These are phyloP conservation scores for Polychaeton citri DNA, from an alignment of 2,329 filamentous ascomycete species.

Conservation along the genomic window DNA sequence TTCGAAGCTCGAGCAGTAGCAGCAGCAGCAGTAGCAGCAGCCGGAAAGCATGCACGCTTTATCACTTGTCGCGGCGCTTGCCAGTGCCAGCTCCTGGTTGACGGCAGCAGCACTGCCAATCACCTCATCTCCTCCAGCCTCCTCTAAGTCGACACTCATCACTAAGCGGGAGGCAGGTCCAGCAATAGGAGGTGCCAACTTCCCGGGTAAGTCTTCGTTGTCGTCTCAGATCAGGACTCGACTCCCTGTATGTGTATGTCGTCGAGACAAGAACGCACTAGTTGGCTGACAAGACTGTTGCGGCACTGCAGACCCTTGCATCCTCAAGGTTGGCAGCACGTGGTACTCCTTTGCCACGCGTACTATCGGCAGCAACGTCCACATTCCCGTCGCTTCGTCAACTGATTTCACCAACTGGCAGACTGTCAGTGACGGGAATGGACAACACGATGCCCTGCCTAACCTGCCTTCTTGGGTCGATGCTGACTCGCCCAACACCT, in stretches of 20 bases:
- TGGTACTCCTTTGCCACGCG: conserved; percentile 41
- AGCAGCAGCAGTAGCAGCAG: no score
- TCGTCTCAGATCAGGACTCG: no score
- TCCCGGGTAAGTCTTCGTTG: conserved; percentile 29
- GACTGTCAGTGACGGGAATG: conserved; percentile 10
- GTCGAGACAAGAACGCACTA: no score
- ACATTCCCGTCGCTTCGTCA: conserved; percentile 43
- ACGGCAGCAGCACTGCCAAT: background rate
- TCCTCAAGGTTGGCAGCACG: conserved; percentile 35
- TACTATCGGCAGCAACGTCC: conserved; percentile 28
- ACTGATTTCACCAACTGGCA: conserved; percentile 35
- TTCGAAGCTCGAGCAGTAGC: no score
- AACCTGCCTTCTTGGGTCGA: conserved; percentile 37
- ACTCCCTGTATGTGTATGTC: no score
- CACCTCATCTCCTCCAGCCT: background rate
- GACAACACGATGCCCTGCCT: conserved; percentile 37
- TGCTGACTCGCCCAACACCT: conserved; percentile 38
- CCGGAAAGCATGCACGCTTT: no score
- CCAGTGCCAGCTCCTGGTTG: background rate
- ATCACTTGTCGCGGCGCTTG: no score
- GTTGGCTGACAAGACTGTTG: background rate
- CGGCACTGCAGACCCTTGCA: conserved; percentile 30
- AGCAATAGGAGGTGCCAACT: conserved; percentile 27
- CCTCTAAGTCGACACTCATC: background rate
- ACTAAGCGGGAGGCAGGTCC: conserved; percentile 11